phyloP scores from a whole-genome alignment of 2,329 filamentous ascomycete species.

The Penicillium sp. region DNA sequence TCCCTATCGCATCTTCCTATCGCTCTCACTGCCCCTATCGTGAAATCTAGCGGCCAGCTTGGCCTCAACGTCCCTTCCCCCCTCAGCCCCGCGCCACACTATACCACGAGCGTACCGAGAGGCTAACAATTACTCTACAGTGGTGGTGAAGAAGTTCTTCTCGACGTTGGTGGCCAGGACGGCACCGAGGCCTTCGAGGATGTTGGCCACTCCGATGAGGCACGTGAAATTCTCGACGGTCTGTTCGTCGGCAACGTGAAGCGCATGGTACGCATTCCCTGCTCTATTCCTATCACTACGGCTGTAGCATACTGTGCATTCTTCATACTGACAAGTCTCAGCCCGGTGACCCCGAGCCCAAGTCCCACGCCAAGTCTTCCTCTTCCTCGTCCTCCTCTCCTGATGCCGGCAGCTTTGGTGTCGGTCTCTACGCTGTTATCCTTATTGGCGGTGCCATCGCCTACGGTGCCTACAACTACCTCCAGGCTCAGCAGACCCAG shows the following conservation, averaged over 20 bases:
- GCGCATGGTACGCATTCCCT: constrained; percentile 63
- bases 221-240: constrained; percentile 83
- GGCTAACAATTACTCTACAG: constrained; percentile 49
- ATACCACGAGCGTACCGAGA: not conserved
- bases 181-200: constrained; percentile 98
- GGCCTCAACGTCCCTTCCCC: not conserved
- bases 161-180: constrained; percentile 94
- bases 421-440: constrained; percentile 78
- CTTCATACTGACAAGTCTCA: constrained; percentile 7
- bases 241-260: constrained; percentile 75
- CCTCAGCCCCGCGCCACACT: not conserved
- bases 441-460: constrained; percentile 73
- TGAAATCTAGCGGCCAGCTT: not conserved
- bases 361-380: constrained; percentile 52
- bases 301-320: not conserved
- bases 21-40: not conserved
- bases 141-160: constrained; percentile 95
- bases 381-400: constrained; percentile 42
- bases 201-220: constrained; percentile 98
- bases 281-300: not conserved
- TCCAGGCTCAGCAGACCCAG: constrained; percentile 53
- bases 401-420: constrained; percentile 55
- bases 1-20: not conserved
- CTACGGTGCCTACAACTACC: constrained; percentile 82
- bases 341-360: constrained; percentile 77